These are phyloP conservation scores for Microbotryomycetes sp. DNA, from an alignment of 1,284 basidiomycete species.

Conservation along the genomic window DNA sequence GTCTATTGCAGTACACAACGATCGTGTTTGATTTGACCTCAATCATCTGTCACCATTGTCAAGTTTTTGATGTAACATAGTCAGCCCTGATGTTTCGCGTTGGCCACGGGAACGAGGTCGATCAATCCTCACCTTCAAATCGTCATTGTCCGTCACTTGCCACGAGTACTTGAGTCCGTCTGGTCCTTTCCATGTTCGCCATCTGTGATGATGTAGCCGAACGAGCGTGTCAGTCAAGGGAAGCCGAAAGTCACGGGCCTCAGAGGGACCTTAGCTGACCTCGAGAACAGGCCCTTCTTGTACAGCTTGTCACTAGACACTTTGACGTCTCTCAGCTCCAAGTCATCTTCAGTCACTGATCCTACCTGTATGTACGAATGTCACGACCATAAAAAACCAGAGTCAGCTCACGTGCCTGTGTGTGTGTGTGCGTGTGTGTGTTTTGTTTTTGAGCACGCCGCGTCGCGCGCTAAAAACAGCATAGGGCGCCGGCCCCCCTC, in stretches of 20 bases:
- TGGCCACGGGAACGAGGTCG: neutral
- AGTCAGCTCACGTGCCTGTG: neutral
- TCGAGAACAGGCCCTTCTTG: slow-evolving; percentile 3
- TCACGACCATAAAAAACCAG: too few species aligned
- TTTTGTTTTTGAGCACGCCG: neutral
- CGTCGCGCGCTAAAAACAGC: neutral
- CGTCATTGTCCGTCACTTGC: neutral
- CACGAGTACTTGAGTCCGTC: slow-evolving; percentile 5
- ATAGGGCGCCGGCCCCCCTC: neutral
- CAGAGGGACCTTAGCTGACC: too few species aligned
- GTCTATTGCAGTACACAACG: neutral
- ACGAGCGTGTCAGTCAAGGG: neutral
- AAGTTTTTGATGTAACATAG: neutral
- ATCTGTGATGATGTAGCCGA: neutral
- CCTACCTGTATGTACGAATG: neutral
- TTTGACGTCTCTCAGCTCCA: neutral
- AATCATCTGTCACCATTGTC: neutral
- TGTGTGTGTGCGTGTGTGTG: neutral
- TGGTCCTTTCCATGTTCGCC: slow-evolving; percentile 1
- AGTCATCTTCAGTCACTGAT: neutral
- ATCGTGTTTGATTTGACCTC: neutral
- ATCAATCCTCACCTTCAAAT: neutral
- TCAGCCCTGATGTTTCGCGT: neutral
- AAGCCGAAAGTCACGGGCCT: neutral
- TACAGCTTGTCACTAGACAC: slow-evolving; percentile 4